These are phyloP conservation scores for Mycena indigotica DNA, from an alignment of 768 basidiomycete species.

Conservation along the genomic window DNA sequence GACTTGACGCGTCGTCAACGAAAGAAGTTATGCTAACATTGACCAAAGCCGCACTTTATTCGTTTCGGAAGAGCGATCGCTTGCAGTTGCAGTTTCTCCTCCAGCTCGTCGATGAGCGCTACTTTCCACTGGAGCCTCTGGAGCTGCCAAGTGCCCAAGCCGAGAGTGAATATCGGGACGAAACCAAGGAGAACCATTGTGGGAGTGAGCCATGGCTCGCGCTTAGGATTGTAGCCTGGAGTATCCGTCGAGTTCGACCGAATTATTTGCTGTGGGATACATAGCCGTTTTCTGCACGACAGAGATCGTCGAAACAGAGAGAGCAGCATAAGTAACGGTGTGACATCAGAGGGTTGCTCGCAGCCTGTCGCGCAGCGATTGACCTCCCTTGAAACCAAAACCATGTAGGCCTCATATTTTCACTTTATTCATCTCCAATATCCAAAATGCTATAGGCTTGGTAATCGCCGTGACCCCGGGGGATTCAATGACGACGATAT, in stretches of 20 bases:
- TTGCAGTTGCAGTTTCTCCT: conserved; percentile 81
- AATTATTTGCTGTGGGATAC: background rate
- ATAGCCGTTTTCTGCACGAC: conserved; percentile 6
- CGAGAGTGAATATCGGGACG: conserved; percentile 89
- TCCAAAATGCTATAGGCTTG: conserved; percentile 35
- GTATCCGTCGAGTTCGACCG: conserved; percentile 32
- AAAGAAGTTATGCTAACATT: background rate
- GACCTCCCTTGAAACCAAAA: background rate
- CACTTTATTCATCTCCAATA: conserved; percentile 2
- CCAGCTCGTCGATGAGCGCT: conserved; percentile 88
- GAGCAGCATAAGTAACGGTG: conserved; percentile 19
- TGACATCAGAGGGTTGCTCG: background rate
- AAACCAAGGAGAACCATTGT: conserved; percentile 76
- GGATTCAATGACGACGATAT: conserved; percentile 80
- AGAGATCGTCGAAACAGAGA: conserved; percentile 21
- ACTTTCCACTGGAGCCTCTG: conserved; percentile 94
- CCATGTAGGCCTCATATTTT: conserved; percentile 8
- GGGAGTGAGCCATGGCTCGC: conserved; percentile 65
- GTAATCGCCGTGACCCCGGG: conserved; percentile 32
- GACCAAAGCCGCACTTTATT: conserved; percentile 71
- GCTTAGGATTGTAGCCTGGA: conserved; percentile 58
- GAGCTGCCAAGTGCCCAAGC: conserved; percentile 91
- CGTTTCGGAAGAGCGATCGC: conserved; percentile 78
- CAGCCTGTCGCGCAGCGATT: background rate
- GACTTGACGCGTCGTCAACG: conserved; percentile 33